phyloP scores from a whole-genome alignment of 176 grass and related monocot species.

The Ampelocalamus luodianensis region DNA sequence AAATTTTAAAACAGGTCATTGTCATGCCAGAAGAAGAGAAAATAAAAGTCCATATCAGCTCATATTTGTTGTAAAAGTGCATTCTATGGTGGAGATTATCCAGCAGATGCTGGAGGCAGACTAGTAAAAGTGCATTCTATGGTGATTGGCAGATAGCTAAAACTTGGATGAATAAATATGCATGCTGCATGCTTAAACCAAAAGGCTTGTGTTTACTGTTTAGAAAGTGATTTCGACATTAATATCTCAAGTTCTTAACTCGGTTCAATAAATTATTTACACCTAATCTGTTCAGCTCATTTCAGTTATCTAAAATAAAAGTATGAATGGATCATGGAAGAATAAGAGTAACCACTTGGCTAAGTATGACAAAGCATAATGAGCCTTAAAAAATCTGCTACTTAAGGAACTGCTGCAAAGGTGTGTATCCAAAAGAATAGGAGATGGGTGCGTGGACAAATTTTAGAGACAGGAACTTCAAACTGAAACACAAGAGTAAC shows the following conservation, averaged over 20 bases:
- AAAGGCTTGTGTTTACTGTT: neutral
- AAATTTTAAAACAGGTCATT: neutral
- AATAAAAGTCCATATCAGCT: neutral
- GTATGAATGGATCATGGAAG: constrained; percentile 6
- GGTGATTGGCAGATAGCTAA: neutral
- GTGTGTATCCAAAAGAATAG: neutral
- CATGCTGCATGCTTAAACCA: neutral
- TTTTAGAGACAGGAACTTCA: neutral
- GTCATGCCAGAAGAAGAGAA: constrained; percentile 8
- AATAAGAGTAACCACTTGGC: neutral
- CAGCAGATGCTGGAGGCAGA: neutral
- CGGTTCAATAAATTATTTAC: constrained; percentile 17
- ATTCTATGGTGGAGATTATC: neutral
- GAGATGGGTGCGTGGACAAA: neutral
- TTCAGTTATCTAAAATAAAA: constrained; percentile 5
- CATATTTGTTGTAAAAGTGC: neutral
- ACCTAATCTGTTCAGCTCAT: neutral
- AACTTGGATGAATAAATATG: constrained; percentile 2
- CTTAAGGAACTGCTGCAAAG: neutral
- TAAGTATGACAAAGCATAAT: constrained; percentile 25
- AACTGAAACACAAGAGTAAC: neutral
- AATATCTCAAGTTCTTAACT: neutral
- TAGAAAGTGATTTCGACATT: constrained; percentile 9
- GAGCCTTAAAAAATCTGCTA: constrained; percentile 17
- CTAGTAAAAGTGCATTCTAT: constrained; percentile 6